Base-by-base conservation (phyloP, 2,329 filamentous ascomycete species). In the Pseudonectria buxi region DNA sequence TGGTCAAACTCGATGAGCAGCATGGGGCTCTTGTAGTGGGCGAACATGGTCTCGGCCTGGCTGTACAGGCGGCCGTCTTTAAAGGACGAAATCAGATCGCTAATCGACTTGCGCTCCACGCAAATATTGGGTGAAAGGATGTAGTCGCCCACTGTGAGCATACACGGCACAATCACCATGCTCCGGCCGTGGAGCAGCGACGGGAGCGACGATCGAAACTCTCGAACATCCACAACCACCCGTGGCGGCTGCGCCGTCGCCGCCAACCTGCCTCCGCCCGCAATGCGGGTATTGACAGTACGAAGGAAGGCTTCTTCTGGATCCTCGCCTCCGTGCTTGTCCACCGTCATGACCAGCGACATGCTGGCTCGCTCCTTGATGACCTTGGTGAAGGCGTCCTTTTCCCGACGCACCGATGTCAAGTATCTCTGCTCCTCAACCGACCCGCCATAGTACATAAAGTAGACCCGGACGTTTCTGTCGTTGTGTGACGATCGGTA, bases 1-100 rank as follows among this genome's bases (percentile, higher is more conserved):
- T 94, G 85, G 58, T 95, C 89, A 59, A 98, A 98, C 61, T 98
- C 92, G 54, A 98, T 96, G 29, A 98, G 76, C 6, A 98, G 78
- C 76, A 96, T 86, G 0, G 88, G 83, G 46, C 65, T 80, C 54
- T 83, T 83, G 74, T 98, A 98, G 64, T 96, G 81, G 57, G 86
- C 79, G 40, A 94, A 83, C 90, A 98, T 96, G 31, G 84, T 81
- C 62, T 96, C 90, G 27, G 84, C 83, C 67, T 98, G 92, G 50
- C 78, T 86, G 67, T 87, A 98, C 11, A 98, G 74, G 2, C 92
- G 82, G 10, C 92, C 92, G 57, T 95, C 89, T 48, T 83, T 82
- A 64, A 98, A 88, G 1, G 88, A 95, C 37, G 81, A 81, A 61
- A 96, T 90, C 30, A 98, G 67, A 65, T 98, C 92, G 54, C 79